These are phyloP conservation scores for Leccinum fallax DNA, from an alignment of 1,284 basidiomycete species.

Conservation along the genomic window DNA sequence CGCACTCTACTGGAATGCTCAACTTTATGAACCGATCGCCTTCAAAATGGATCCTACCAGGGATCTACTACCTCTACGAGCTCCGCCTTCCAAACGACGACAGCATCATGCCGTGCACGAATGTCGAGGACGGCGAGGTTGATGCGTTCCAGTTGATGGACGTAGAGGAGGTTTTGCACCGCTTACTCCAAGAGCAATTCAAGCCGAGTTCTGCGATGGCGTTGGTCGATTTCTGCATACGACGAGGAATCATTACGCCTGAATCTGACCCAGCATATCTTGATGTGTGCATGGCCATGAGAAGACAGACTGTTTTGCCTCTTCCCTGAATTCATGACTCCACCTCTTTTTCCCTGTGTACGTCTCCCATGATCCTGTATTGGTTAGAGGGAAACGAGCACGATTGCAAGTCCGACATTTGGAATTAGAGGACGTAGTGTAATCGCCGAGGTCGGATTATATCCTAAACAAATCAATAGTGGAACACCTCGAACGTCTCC, in stretches of 20 bases:
- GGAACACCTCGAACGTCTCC: too few relatives aligned
- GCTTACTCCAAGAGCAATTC: constrained; percentile 45
- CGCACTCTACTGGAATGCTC: constrained; percentile 39
- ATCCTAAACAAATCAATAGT: background rate
- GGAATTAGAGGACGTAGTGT: background rate
- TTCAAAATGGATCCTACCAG: constrained; percentile 43
- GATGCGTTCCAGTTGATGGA: constrained; percentile 44
- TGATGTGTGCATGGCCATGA: constrained; percentile 37
- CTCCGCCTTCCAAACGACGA: constrained; percentile 40
- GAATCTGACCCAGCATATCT: constrained; percentile 43
- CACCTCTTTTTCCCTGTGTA: background rate
- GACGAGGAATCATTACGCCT: constrained; percentile 51
- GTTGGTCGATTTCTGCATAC: constrained; percentile 53
- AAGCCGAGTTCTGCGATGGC: constrained; percentile 59
- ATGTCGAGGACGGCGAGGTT: constrained; percentile 45
- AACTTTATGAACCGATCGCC: constrained; percentile 44
- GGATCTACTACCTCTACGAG: constrained; percentile 46
- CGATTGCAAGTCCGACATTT: background rate
- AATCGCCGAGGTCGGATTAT: background rate
- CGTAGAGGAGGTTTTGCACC: constrained; percentile 39
- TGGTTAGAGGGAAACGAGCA: background rate
- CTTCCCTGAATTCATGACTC: constrained; percentile 14
- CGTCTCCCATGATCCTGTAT: background rate
- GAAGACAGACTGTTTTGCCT: constrained; percentile 20
- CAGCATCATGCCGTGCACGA: constrained; percentile 37